Evolutionary conservation across 257 asterid genomes (phyloP), one percentile per base, ranked within the genome.

Genomic region (Jaltomata sinuosa): DNA sequence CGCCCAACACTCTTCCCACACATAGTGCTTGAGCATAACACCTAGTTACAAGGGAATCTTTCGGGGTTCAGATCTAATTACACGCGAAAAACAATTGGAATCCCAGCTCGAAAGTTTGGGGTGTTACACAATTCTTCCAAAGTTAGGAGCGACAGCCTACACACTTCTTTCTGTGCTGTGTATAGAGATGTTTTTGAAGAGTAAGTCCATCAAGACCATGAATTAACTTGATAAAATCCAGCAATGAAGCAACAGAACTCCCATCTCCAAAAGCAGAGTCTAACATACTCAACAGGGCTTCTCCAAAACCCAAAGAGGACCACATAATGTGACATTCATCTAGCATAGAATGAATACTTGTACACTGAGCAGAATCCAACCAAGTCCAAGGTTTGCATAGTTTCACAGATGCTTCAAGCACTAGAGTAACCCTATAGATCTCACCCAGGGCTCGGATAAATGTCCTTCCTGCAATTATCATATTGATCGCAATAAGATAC

Each of bases 351-450:
- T n/a, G n/a, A n/a, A 93, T 69, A 83, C 85, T 83, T 69, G 92
- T 88, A 34, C 84, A 82, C 53, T 85, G 91, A 55, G 61, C 55
- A n/a, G 89, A 87, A 89, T 85, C 68, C 29, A 85, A 89, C 67
- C 90, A 81, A 25, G 87, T 89, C 97, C 98, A 93, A 47, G 95
- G 98, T 89, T 89, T 92, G 90, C 91, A 94, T 84, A 93, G 90
- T 85, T 87, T 88, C 74, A 88, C 91, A 36, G 97, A 90, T 50
- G 94, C 93, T 88, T 87, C 93, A 85, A 94, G 92, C 83, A 92
- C 81, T 81, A 90, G 85, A 49, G 92, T 92, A 85, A 88, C 97
- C 92, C 92, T 91, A 87, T 94, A 94, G 85, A 94, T 90, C 92
- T 93, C 96, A 77, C 93, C 96, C 25, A 94, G 92, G 84, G 93